A percentile compares a stretch with the other conserved stretches of the same genome.
Conservation (phyloP, 1,284 basidiomycete genomes). For the Coriolopsis trogii region DNA sequence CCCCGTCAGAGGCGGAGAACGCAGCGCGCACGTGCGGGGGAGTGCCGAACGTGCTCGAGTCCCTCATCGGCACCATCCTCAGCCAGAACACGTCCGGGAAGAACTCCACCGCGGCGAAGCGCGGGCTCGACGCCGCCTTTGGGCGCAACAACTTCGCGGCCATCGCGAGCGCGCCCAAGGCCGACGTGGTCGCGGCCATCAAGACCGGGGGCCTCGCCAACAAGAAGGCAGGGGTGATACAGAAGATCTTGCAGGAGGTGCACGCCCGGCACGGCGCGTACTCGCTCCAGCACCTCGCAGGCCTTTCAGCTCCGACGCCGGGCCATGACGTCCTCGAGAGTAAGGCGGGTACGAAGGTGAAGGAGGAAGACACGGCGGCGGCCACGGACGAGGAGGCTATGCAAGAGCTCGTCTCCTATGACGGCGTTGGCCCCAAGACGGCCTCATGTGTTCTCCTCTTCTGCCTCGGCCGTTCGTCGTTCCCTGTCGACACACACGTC, state of each 20-base stretch:
- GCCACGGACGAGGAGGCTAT: conserved; percentile 65
- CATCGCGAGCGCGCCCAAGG: conserved; percentile 55
- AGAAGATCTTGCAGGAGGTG: conserved; percentile 54
- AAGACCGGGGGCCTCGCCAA: conserved; percentile 73
- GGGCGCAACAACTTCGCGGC: conserved; percentile 64
- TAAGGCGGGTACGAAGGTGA: conserved; percentile 8
- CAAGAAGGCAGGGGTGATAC: conserved; percentile 73
- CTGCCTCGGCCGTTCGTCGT: conserved; percentile 70
- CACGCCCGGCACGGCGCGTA: conserved; percentile 57
- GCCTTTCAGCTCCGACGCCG: conserved; percentile 27
- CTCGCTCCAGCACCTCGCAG: conserved; percentile 59
- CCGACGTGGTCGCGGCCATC: conserved; percentile 62
- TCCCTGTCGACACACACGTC: conserved; percentile 81
- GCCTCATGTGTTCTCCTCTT: conserved; percentile 81
- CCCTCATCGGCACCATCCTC: conserved; percentile 72
- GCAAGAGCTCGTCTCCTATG: conserved; percentile 67
- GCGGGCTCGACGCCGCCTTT: conserved; percentile 57
- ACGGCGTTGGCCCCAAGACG: conserved; percentile 80
- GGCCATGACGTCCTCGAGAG: too few species aligned
- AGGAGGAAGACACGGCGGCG: conserved; percentile 25
- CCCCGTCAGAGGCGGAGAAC: conserved; percentile 37
- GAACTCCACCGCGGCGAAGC: conserved; percentile 70
- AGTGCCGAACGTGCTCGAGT: conserved; percentile 69
- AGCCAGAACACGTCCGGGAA: conserved; percentile 72
- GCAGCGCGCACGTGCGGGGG: conserved; percentile 57